Conservation (phyloP, 169 alveolate species). For the Cryptosporidium ryanae region DNA sequence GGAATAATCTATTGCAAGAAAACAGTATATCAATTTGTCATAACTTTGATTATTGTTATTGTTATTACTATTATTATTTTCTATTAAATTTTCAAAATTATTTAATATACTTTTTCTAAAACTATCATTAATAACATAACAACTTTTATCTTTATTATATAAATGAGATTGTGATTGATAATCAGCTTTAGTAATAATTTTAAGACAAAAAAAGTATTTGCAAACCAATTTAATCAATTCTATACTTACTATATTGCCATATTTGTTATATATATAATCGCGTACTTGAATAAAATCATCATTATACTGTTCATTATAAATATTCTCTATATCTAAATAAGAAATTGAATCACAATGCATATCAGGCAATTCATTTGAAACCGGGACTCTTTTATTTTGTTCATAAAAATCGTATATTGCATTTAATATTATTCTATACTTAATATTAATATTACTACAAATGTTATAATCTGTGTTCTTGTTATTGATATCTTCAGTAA, state of each 20-base stretch:
- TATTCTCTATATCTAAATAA: conserved; percentile 27
- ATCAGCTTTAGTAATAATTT: neutral
- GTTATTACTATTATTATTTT: too few species aligned
- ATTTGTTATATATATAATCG: neutral
- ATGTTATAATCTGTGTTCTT: neutral
- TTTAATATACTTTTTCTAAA: too few species aligned
- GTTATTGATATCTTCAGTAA: too few species aligned
- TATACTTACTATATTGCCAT: neutral
- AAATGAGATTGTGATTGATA: too few species aligned
- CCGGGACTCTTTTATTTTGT: conserved; percentile 23
- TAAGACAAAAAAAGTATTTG: conserved; percentile 21
- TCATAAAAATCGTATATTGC: conserved; percentile 5
- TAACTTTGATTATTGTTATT: too few species aligned
- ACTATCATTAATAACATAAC: too few species aligned
- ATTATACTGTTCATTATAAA: conserved; percentile 22
- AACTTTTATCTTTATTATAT: too few species aligned
- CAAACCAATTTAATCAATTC: conserved; percentile 47
- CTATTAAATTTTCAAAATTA: too few species aligned
- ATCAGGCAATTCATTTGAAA: conserved; percentile 41
- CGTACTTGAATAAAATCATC: neutral
- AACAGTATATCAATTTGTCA: too few species aligned
- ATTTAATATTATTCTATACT: conserved; percentile 3
- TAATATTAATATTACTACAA: neutral
- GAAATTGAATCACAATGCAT: conserved; percentile 18
- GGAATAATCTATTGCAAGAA: too few species aligned